Conservation (phyloP, 306 rosid species). For the Medicago arabica region DNA sequence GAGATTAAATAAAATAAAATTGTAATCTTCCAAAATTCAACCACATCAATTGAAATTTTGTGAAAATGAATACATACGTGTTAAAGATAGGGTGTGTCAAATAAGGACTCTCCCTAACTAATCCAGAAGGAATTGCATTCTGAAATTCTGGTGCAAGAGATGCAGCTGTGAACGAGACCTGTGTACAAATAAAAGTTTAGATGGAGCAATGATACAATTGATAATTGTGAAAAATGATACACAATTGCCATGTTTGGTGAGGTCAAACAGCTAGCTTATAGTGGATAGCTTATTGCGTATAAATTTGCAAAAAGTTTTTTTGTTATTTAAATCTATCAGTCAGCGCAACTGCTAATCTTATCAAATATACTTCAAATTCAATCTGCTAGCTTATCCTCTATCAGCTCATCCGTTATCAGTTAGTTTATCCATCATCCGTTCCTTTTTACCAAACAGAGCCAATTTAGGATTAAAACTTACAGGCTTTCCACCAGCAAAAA, state of each 20-base stretch:
- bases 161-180: slow-evolving; percentile 93
- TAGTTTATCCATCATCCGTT: background rate
- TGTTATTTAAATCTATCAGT: background rate
- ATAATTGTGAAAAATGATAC: slow-evolving; percentile 14
- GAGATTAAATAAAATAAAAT: slow-evolving; percentile 39
- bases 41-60: slow-evolving; percentile 27
- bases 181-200: slow-evolving; percentile 36
- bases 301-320: background rate
- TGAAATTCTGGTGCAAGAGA: slow-evolving; percentile 88
- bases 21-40: slow-evolving; percentile 42
- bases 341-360: background rate
- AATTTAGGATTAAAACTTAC: slow-evolving; percentile 35
- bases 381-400: background rate
- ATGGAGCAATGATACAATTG: background rate
- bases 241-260: background rate
- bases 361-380: background rate
- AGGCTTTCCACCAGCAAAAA: slow-evolving; percentile 61
- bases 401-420: background rate
- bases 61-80: slow-evolving; percentile 60
- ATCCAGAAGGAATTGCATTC: slow-evolving; percentile 68
- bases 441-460: background rate
- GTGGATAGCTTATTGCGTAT: background rate
- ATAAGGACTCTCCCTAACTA: slow-evolving; percentile 76
- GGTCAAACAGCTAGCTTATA: background rate
- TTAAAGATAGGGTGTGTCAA: slow-evolving; percentile 92